These are phyloP conservation scores for Cladorrhinum sp. DNA, from an alignment of 2,329 filamentous ascomycete genomes.

Conservation along the genomic window DNA sequence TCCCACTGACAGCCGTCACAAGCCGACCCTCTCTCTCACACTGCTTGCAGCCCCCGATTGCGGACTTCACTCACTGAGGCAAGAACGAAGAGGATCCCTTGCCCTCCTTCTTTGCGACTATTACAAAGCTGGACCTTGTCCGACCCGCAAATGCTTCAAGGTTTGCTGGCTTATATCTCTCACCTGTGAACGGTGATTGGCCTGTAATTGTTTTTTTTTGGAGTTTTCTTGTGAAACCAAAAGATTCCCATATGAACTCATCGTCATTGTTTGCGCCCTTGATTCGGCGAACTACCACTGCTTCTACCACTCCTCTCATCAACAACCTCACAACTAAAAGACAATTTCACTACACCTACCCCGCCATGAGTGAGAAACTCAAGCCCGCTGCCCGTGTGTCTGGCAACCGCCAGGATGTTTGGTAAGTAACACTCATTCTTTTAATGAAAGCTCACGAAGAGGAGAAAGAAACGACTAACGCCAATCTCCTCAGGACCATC, in stretches of 20 bases:
- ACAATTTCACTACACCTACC: constrained; percentile 12
- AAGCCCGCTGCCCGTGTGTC: constrained; percentile 29
- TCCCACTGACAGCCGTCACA: constrained; percentile 1
- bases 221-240: neutral
- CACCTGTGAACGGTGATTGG: neutral
- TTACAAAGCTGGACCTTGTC: neutral
- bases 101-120: constrained; percentile 2
- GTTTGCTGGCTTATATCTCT: neutral
- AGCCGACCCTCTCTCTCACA: neutral
- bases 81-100: neutral
- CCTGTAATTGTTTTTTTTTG: too few species aligned
- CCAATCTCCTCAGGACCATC: constrained; percentile 50
- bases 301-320: neutral
- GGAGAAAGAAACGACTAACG: constrained; percentile 15
- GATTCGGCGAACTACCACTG: neutral
- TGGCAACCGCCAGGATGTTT: constrained; percentile 28
- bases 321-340: constrained; percentile 5
- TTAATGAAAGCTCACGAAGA: too few species aligned
- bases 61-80: constrained; percentile 9
- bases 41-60: constrained; percentile 12
- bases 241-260: neutral
- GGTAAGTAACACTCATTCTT: constrained; percentile 16
- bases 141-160: neutral
- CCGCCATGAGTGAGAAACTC: constrained; percentile 27
- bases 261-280: neutral